Evolutionary conservation across 176 grass and related monocot genomes (phyloP).

Genomic region (Triticum monococcum): DNA sequence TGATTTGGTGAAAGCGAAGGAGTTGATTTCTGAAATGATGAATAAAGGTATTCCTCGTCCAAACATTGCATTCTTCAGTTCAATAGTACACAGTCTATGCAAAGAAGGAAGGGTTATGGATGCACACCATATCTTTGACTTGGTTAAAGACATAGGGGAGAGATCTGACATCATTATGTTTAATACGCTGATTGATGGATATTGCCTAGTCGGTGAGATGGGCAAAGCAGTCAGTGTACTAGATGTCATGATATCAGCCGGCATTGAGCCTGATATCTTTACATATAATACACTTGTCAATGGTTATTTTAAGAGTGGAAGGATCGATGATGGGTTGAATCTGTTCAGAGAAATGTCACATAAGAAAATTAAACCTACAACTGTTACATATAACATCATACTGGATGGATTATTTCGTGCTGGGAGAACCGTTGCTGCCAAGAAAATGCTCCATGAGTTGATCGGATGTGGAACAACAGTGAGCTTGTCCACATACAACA

Average conservation of each 20-base stretch:
- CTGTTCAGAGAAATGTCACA: background rate
- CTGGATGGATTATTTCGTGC: background rate
- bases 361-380: background rate
- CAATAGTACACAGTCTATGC: background rate
- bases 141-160: background rate
- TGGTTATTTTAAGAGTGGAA: background rate
- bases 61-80: background rate
- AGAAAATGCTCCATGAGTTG: background rate
- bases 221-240: background rate
- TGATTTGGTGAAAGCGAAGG: background rate
- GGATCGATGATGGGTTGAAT: background rate
- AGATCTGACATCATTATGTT: background rate
- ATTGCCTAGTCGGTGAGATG: background rate
- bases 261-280: background rate
- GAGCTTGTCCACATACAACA: background rate
- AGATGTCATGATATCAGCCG: background rate
- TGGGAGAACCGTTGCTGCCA: background rate
- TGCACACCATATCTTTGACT: background rate
- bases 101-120: constrained; percentile 10
- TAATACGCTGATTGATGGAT: background rate
- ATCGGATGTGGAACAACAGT: background rate
- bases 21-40: background rate
- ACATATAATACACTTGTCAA: background rate
- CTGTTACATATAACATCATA: background rate
- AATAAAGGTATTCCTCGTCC: background rate